Evolutionary conservation across 306 rosid species (phyloP).

Genomic region (Astragalus glycyphyllos): DNA sequence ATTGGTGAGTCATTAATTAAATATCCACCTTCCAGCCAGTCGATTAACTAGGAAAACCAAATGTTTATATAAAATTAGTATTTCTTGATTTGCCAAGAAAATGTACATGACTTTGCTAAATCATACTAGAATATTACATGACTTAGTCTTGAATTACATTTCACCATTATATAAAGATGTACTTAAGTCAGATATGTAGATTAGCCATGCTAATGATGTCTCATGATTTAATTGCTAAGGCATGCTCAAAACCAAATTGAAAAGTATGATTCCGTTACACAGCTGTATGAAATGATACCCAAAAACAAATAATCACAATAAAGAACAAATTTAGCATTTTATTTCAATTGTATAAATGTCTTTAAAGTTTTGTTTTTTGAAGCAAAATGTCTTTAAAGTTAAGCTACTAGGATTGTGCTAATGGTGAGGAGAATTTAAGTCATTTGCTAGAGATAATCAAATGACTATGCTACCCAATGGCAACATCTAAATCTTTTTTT

Average conservation of each 20-base stretch:
- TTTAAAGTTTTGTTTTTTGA: too few relatives aligned
- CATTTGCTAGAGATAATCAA: too few relatives aligned
- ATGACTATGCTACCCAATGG: too few relatives aligned
- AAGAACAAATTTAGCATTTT: background rate
- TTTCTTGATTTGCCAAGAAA: background rate
- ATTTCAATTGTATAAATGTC: background rate
- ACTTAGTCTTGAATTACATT: conserved; percentile 22
- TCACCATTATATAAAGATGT: background rate
- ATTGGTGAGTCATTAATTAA: conserved; percentile 66
- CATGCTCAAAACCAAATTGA: background rate
- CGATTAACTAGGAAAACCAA: conserved; percentile 64
- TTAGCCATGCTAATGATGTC: too few relatives aligned
- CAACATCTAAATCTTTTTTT: too few relatives aligned
- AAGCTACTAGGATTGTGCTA: too few relatives aligned
- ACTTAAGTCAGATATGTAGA: too few relatives aligned
- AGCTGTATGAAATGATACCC: background rate
- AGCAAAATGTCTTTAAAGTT: too few relatives aligned
- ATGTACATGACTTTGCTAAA: conserved; percentile 1
- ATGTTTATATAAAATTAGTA: conserved; percentile 26
- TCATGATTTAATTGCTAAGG: too few relatives aligned
- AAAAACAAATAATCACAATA: too few relatives aligned
- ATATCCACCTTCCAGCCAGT: conserved; percentile 98
- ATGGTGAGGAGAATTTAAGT: too few relatives aligned
- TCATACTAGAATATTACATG: background rate
- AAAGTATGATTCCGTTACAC: background rate